Evolutionary conservation across 345 rosid genomes (phyloP).

Genomic region (Melastoma malabathricum): DNA sequence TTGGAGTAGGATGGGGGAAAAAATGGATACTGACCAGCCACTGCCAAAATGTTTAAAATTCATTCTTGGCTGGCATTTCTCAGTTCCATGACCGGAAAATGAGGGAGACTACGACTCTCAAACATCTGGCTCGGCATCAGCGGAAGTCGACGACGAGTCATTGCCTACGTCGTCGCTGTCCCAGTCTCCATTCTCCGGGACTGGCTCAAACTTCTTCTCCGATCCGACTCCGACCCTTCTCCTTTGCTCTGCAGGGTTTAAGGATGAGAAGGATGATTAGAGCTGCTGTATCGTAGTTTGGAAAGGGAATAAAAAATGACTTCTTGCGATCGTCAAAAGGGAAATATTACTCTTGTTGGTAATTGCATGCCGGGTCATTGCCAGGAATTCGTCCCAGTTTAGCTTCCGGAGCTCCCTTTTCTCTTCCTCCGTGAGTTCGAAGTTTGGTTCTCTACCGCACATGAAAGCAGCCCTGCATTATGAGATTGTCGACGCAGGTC

Average conservation of each 20-base stretch:
- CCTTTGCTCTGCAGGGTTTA: slow-evolving; percentile 38
- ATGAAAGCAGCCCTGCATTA: slow-evolving; percentile 80
- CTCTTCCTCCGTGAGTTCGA: slow-evolving; percentile 64
- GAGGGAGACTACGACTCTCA: slow-evolving; percentile 20
- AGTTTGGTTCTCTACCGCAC: slow-evolving; percentile 97
- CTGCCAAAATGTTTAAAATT: too few species aligned
- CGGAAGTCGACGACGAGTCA: slow-evolving; percentile 32
- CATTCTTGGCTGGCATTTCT: too few species aligned
- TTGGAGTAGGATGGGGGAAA: too few species aligned
- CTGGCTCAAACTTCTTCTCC: slow-evolving; percentile 26
- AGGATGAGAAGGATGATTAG: slow-evolving; percentile 5
- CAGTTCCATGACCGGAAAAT: neutral
- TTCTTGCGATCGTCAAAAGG: neutral
- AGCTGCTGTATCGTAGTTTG: neutral
- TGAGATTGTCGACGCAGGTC: slow-evolving; percentile 1
- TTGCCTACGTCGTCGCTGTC: slow-evolving; percentile 26
- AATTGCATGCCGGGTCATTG: slow-evolving; percentile 68
- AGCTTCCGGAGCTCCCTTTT: slow-evolving; percentile 57
- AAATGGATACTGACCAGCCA: too few species aligned
- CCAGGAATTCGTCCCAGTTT: slow-evolving; percentile 85
- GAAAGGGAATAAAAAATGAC: neutral
- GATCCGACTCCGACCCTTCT: slow-evolving; percentile 36
- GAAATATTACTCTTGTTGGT: slow-evolving; percentile 59
- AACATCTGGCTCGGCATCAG: slow-evolving; percentile 34
- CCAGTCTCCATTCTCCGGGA: slow-evolving; percentile 25